phyloP scores from a whole-genome alignment of 108 stramenopile genomes.

The Skeletonema marinoi region DNA sequence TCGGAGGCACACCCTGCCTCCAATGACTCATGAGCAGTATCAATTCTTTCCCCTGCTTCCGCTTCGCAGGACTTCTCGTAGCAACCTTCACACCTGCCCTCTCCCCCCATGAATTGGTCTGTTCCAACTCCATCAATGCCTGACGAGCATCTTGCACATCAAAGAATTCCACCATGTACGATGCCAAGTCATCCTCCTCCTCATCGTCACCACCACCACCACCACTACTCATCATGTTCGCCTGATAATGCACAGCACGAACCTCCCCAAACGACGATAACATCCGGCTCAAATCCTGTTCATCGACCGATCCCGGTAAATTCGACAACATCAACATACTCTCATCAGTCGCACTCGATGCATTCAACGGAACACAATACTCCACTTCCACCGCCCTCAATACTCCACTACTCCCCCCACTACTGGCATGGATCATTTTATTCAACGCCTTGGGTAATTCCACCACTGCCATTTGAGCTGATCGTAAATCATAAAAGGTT shows the following conservation, averaged over 20 bases:
- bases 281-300: conserved; percentile 56
- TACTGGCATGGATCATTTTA: conserved; percentile 23
- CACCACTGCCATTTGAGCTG: conserved; percentile 76
- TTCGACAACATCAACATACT: conserved; percentile 73
- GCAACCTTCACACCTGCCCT: conserved; percentile 69
- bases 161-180: conserved; percentile 84
- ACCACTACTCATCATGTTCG: conserved; percentile 15
- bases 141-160: conserved; percentile 90
- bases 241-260: conserved; percentile 62
- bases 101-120: conserved; percentile 82
- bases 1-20: conserved; percentile 53
- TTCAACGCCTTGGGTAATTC: conserved; percentile 57
- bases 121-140: conserved; percentile 81
- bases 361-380: conserved; percentile 84
- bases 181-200: conserved; percentile 46
- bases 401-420: conserved; percentile 16
- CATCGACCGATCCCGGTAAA: conserved; percentile 63
- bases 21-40: conserved; percentile 75
- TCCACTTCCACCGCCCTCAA: conserved; percentile 57
- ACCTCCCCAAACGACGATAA: conserved; percentile 82
- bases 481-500: conserved; percentile 81
- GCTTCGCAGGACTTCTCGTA: conserved; percentile 59
- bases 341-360: conserved; percentile 81
- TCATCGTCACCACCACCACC: conserved; percentile 28
- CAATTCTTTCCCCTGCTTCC: conserved; percentile 81